phyloP scores from a whole-genome alignment of 257 asterid species.

The Avicennia marina region DNA sequence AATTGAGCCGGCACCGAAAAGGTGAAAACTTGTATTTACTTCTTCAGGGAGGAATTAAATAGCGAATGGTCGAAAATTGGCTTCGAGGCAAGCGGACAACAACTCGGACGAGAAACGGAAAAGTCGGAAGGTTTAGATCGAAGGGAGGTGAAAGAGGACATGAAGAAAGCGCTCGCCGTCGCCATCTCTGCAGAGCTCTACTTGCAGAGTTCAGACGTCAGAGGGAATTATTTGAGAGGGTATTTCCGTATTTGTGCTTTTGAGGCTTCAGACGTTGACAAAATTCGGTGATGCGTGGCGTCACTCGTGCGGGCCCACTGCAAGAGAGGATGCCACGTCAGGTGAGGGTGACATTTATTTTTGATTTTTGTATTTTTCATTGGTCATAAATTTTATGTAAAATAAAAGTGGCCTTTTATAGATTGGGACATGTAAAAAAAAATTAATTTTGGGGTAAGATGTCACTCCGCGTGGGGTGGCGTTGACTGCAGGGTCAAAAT shows the following conservation, averaged over 20 bases:
- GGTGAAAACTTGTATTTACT: conserved; percentile 23
- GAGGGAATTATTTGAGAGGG: conserved; percentile 22
- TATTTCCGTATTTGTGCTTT: conserved; percentile 7
- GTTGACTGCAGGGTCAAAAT: too few relatives aligned
- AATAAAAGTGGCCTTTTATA: too few relatives aligned
- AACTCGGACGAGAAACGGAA: neutral
- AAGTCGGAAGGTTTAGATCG: conserved; percentile 32
- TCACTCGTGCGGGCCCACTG: conserved; percentile 17
- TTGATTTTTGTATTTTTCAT: neutral
- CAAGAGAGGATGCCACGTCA: conserved; percentile 23
- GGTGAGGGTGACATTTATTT: conserved; percentile 15
- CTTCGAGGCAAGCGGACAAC: conserved; percentile 12
- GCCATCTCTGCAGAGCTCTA: conserved; percentile 42
- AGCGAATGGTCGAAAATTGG: conserved; percentile 11
- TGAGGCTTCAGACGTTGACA: neutral
- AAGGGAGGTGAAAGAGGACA: conserved; percentile 26
- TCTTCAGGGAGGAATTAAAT: conserved; percentile 20
- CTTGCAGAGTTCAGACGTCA: neutral
- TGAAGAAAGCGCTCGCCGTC: conserved; percentile 42
- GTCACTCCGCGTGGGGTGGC: too few relatives aligned
- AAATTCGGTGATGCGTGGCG: conserved; percentile 10
- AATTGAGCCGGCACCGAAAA: neutral
- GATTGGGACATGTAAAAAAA: too few relatives aligned
- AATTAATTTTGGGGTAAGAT: too few relatives aligned
- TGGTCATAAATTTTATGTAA: too few relatives aligned